Evolutionary conservation across 306 rosid genomes (phyloP).

Genomic region (Fagus sylvatica): DNA sequence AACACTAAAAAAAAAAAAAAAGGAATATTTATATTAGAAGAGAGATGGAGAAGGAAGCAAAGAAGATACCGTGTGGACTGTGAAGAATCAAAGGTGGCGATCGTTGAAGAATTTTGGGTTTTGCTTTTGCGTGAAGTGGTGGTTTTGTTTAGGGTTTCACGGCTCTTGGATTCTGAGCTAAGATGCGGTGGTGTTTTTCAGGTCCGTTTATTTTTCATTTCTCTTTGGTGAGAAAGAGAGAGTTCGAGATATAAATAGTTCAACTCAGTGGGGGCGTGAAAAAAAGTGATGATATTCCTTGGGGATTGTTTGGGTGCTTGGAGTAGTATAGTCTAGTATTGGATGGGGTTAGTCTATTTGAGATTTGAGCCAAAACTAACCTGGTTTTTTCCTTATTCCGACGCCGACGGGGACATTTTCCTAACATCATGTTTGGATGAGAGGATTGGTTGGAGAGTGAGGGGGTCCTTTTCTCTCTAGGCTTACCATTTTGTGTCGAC

Average conservation of each 20-base stretch:
- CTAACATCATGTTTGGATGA: too few species aligned
- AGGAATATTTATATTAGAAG: background rate
- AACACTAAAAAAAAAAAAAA: background rate
- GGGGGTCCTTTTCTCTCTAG: too few species aligned
- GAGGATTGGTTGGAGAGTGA: too few species aligned
- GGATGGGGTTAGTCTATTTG: background rate
- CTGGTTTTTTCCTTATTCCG: too few species aligned
- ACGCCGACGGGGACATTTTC: too few species aligned
- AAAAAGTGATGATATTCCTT: background rate
- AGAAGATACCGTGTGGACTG: slow-evolving; percentile 27
- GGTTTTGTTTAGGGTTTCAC: slow-evolving; percentile 28
- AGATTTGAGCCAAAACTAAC: too few species aligned
- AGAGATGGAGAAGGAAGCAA: slow-evolving; percentile 13
- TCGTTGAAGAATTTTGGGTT: background rate
- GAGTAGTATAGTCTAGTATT: background rate
- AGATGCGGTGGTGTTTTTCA: slow-evolving; percentile 12
- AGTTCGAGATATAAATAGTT: background rate
- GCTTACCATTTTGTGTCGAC: too few species aligned
- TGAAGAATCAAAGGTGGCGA: slow-evolving; percentile 16
- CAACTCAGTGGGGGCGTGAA: background rate
- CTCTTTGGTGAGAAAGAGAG: background rate
- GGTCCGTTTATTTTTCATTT: slow-evolving; percentile 10
- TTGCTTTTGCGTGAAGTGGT: too few species aligned
- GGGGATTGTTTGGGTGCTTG: background rate
- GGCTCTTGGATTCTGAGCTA: background rate